Base-by-base conservation (phyloP, 129 eudicot genomes). In the Centella asiatica region DNA sequence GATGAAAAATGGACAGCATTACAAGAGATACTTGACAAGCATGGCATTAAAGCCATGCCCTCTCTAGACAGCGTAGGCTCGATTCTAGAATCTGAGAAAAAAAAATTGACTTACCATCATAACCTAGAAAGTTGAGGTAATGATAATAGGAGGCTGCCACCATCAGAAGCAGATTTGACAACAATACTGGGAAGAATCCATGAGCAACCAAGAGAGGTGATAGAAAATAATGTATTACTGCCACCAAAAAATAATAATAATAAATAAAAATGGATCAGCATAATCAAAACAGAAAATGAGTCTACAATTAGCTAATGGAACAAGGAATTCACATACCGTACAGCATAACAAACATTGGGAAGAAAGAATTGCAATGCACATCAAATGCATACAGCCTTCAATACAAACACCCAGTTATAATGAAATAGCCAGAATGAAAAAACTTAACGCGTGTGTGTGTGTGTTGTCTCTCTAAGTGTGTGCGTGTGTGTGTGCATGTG, bases 301-400 rank as follows among this genome's bases (percentile, higher is more conserved):
- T 33, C 46, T 37, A 9, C 14, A 67, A 36, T 25, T 54, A 44
- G 44, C 34, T 51, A 66, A 60, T 31, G 46, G 49, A 48, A 40
- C n/a, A 34, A 22, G n/a, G 18, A 67, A 37, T 17, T 9, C 61
- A 65, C 86, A 17, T 76, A 92, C 99, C 99, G 61, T 87, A 87
- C 11, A 92, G 89, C 90, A 92, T 69, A 63, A 92, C 85, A 70
- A 87, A 92, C 83, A 92, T 60, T 2, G 99, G 99, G 81, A 92
- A 92, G 78, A 92, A 92, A 71, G 99, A 87, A 76, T 92, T 92
- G 80, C 99, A 87, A 84, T 92, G 99, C 62, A 92, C 96, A 66
- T 92, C 99, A 78, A 92, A 92, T 44, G 99, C 90, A 74, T 92
- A 92, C 83, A 92, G 68, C 99, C 99, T 92, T 76, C 83, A 81